A percentile compares a stretch with the other conserved stretches of the same genome.
These are phyloP conservation scores for Russula brevipes DNA, from an alignment of 768 basidiomycete genomes.

Conservation along the genomic window DNA sequence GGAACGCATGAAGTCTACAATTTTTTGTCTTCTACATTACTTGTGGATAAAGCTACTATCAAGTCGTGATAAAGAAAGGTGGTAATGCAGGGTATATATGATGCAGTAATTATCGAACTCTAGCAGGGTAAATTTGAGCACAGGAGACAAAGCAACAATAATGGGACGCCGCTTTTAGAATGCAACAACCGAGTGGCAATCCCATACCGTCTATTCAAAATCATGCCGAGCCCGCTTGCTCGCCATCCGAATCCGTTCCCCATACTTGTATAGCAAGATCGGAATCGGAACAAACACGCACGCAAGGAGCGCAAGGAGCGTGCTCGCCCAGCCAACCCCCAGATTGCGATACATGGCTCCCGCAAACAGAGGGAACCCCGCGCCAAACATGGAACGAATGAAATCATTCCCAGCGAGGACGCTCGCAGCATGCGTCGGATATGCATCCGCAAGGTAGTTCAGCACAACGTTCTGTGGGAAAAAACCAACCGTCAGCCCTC, in stretches of 20 bases:
- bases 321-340: conserved; percentile 29
- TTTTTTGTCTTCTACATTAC: not conserved
- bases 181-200: too few species aligned
- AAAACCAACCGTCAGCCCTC: not conserved
- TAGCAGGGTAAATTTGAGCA: too few species aligned
- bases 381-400: conserved; percentile 30
- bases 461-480: conserved; percentile 23
- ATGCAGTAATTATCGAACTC: too few species aligned
- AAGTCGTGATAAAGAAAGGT: too few species aligned
- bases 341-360: conserved; percentile 28
- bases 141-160: too few species aligned
- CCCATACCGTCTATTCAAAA: not conserved
- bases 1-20: conserved; percentile 49
- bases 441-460: conserved; percentile 33
- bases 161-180: too few species aligned
- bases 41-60: not conserved
- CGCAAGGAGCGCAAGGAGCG: conserved; percentile 29
- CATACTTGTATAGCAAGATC: conserved; percentile 21
- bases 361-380: conserved; percentile 24
- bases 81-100: too few species aligned
- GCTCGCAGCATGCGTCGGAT: conserved; percentile 32
- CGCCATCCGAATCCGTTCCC: conserved; percentile 20
- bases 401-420: conserved; percentile 36
- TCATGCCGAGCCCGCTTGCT: conserved; percentile 25
- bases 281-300: conserved; percentile 29